A percentile compares a stretch with the other conserved stretches of the same genome.
phyloP scores from a whole-genome alignment of 140 eudicot genomes.

The Oenanthe javanica region DNA sequence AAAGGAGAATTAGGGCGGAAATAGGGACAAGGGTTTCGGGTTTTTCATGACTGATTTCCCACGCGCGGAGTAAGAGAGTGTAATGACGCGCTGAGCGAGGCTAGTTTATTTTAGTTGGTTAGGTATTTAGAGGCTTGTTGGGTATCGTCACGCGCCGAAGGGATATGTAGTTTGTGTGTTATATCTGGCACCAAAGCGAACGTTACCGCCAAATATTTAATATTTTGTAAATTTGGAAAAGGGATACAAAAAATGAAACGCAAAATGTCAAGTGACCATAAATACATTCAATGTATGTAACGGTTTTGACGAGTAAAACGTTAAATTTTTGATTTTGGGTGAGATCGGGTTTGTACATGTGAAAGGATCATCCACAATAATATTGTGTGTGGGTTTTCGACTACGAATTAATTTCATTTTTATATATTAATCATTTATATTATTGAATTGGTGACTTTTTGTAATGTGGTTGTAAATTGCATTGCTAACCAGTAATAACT shows the following conservation, averaged over 20 bases:
- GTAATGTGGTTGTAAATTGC: no score
- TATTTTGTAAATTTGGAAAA: background rate
- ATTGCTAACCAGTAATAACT: no score
- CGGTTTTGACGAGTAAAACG: background rate
- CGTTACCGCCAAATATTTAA: conserved; percentile 8
- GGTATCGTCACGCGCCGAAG: conserved; percentile 24
- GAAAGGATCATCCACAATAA: no score
- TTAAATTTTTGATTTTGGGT: background rate
- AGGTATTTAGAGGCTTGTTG: background rate
- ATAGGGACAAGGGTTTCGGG: conserved; percentile 29
- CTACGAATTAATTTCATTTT: no score
- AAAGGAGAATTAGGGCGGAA: conserved; percentile 42
- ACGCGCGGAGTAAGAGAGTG: background rate
- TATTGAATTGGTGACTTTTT: no score
- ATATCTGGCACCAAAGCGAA: conserved; percentile 5
- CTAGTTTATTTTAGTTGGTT: background rate
- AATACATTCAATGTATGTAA: background rate
- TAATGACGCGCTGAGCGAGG: background rate
- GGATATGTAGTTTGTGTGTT: background rate
- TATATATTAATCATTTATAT: no score
- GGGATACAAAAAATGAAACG: background rate
- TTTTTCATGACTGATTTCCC: background rate
- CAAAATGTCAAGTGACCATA: background rate
- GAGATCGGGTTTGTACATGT: background rate
- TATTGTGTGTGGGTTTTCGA: no score